Evolutionary conservation across 1,284 basidiomycete species (phyloP), one percentile per base, ranked within the genome.

Genomic region (Calocybe gambosa): DNA sequence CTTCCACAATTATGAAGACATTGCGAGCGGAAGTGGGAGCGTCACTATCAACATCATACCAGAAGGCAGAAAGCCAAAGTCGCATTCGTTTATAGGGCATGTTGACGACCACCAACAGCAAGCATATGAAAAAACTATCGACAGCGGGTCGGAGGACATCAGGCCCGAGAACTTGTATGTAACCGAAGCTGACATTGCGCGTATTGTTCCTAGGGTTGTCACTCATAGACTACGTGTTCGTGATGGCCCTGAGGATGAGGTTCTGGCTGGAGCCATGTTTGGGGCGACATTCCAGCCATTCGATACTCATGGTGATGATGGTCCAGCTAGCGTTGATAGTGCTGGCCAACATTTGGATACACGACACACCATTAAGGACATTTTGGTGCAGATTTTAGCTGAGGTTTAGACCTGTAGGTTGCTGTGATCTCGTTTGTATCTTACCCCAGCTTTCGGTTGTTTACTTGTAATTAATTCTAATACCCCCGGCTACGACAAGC

Each of bases 191-290:
- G 82, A 88, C 55, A 69, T 86, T 51, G 82, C 80, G 45, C 71
- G 80, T 47, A 75, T 86, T 18, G 75, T 84, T 52, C 82, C 83
- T 26, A 67, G 84, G 25, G 77, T 82, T 0, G 72, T 89, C 23
- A 80, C 80, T 5, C 85, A 89, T 64, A 78, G 86, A 8, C 55
- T 89, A 50, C 68, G 82, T 45, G 74, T 85, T 44, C 69, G 85
- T 25, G 71, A 78, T 57, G 78, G 82, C 1, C 81, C 82, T 1
- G 69, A 77, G 49, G 80, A 86, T 49, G 82, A 89, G 58, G 62
- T 85, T 1, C 59, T 87, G 46, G 77, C 77, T 6, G 78, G 83
- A 50, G 70, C 75, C 0, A 62, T 82, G 54, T 82, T 68, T 54
- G 74, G 76, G 16, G 76, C 75, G 18, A 66, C 70, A 13, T 66